Evolutionary conservation across 768 basidiomycete genomes (phyloP).

Genomic region (Gymnopilus dilepis): DNA sequence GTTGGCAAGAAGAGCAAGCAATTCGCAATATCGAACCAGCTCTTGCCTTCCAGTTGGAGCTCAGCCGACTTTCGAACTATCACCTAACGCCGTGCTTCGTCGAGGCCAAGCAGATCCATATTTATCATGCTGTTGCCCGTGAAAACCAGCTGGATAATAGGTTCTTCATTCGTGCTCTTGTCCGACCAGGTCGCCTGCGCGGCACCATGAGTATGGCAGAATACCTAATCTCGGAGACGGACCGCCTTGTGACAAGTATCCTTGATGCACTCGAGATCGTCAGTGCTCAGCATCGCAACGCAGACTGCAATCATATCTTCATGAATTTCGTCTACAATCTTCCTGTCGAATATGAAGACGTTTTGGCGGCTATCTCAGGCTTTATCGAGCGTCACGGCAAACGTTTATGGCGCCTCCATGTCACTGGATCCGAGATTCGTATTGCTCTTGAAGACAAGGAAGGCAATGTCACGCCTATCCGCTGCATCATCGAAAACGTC

Average conservation of each 20-base stretch:
- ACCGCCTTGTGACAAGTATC: constrained; percentile 92
- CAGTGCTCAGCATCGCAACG: constrained; percentile 84
- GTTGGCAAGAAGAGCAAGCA: constrained; percentile 93
- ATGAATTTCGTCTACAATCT: constrained; percentile 99
- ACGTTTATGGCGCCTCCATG: constrained; percentile 96
- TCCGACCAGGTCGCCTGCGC: constrained; percentile 93
- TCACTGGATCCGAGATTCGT: constrained; percentile 96
- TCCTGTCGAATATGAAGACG: constrained; percentile 93
- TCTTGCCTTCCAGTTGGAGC: constrained; percentile 95
- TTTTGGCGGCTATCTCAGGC: constrained; percentile 95
- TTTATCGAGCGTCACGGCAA: constrained; percentile 99
- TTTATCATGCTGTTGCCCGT: constrained; percentile 93
- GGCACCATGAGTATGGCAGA: constrained; percentile 95
- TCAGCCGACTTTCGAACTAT: constrained; percentile 95
- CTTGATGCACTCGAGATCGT: constrained; percentile 96
- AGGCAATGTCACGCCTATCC: constrained; percentile 94
- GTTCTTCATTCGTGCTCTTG: constrained; percentile 96
- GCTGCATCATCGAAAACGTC: constrained; percentile 98
- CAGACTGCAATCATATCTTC: constrained; percentile 98
- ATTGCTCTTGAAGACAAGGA: constrained; percentile 94
- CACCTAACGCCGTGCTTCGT: constrained; percentile 96
- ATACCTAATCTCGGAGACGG: constrained; percentile 98
- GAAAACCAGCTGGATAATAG: constrained; percentile 98
- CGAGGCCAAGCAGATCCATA: constrained; percentile 96
- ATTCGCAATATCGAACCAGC: constrained; percentile 99